These are phyloP conservation scores for Nakazawaea wyomingensis DNA, from an alignment of 805 yeast species.

Conservation along the genomic window DNA sequence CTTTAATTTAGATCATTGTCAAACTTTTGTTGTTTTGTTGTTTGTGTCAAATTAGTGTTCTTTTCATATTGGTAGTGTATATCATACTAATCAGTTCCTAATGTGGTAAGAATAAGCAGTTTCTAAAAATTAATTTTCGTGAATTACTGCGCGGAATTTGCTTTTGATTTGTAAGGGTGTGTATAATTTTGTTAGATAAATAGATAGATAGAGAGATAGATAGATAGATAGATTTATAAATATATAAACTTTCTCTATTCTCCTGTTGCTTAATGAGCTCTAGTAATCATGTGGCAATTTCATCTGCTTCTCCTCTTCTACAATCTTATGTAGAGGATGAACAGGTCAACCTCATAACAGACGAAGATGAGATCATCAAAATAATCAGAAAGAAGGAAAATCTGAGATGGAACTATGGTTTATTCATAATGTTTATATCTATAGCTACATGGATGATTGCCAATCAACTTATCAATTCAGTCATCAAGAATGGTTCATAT, in stretches of 20 bases:
- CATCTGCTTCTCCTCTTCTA: background rate
- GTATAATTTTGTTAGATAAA: too few relatives aligned
- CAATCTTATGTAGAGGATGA: background rate
- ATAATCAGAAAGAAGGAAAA: slow-evolving; percentile 36
- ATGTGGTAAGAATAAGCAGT: too few relatives aligned
- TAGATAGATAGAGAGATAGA: too few relatives aligned
- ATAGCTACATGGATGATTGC: slow-evolving; percentile 45
- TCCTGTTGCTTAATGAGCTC: background rate
- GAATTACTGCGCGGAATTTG: slow-evolving; percentile 1
- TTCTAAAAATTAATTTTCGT: too few relatives aligned
- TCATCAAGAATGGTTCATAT: slow-evolving; percentile 43
- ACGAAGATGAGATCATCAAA: slow-evolving; percentile 4
- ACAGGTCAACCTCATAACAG: slow-evolving; percentile 1
- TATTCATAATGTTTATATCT: slow-evolving; percentile 34
- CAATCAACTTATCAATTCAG: slow-evolving; percentile 41
- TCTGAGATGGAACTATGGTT: slow-evolving; percentile 38
- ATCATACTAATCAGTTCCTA: too few relatives aligned
- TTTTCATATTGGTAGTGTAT: too few relatives aligned
- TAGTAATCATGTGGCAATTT: background rate
- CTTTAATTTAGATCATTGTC: too few relatives aligned
- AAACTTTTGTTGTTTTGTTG: too few relatives aligned
- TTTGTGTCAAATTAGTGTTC: too few relatives aligned
- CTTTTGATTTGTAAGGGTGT: too few relatives aligned
- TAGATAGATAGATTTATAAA: background rate
- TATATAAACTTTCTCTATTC: background rate